phyloP scores from a whole-genome alignment of 129 eudicot genomes.

The Cynara cardunculus region DNA sequence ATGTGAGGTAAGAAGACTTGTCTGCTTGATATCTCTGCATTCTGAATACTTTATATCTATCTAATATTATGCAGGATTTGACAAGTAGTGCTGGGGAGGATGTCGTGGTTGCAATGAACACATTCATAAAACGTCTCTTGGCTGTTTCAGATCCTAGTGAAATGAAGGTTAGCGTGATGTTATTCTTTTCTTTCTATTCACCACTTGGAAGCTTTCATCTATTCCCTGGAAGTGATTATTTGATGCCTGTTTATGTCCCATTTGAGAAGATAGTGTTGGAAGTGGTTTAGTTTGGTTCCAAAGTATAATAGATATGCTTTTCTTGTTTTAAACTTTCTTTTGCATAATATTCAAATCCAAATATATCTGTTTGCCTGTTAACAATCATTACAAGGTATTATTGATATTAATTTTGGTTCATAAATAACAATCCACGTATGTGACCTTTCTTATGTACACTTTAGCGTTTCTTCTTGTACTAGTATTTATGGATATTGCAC shows the following conservation, averaged over 20 bases:
- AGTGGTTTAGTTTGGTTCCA: neutral
- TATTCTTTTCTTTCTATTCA: too few relatives aligned
- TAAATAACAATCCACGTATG: too few relatives aligned
- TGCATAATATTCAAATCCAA: too few relatives aligned
- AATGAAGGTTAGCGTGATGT: constrained; percentile 62
- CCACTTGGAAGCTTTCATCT: neutral
- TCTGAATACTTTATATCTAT: neutral
- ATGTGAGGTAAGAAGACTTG: neutral
- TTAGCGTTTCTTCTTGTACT: too few relatives aligned
- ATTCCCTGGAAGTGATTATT: neutral
- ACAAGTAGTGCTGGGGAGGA: constrained; percentile 97
- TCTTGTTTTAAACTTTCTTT: too few relatives aligned
- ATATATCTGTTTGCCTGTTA: neutral
- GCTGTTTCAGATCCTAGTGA: constrained; percentile 89
- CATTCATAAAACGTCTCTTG: constrained; percentile 86
- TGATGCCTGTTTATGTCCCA: neutral
- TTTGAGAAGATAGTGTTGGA: neutral
- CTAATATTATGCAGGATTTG: constrained; percentile 57
- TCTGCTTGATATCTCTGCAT: constrained; percentile 8
- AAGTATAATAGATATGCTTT: neutral
- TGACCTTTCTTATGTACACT: too few relatives aligned
- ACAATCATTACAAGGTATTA: neutral
- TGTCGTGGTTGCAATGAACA: constrained; percentile 89
- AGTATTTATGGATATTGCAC: too few relatives aligned
- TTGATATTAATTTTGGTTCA: neutral